A percentile compares a stretch with the other conserved stretches of the same genome.
Evolutionary conservation across 192 early-diverging fungal species (phyloP).

Genomic region (Linnemannia hyalina): DNA sequence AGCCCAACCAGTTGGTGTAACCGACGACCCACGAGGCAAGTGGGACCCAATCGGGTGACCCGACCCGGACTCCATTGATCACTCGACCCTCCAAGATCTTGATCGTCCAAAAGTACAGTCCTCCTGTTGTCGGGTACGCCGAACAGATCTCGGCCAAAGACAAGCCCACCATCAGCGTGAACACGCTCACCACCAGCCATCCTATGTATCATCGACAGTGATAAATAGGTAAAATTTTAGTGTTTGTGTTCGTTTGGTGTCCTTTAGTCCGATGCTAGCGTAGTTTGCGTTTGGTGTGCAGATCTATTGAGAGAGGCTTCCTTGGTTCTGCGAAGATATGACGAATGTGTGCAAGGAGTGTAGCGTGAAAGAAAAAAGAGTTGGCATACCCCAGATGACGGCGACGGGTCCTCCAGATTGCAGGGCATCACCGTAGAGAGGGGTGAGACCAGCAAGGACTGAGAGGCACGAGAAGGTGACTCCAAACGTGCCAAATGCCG

Average conservation of each 20-base stretch:
- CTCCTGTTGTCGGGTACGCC: constrained; percentile 65
- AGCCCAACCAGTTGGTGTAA: constrained; percentile 66
- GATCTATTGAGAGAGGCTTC: background rate
- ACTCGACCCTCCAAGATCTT: constrained; percentile 47
- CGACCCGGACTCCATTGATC: constrained; percentile 52
- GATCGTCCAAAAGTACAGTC: constrained; percentile 68
- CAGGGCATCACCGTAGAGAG: constrained; percentile 65
- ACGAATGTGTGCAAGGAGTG: background rate
- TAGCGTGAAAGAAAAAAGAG: background rate
- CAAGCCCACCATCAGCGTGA: constrained; percentile 60
- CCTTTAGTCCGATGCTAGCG: background rate
- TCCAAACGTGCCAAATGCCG: constrained; percentile 66
- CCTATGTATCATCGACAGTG: constrained; percentile 20
- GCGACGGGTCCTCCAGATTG: constrained; percentile 62
- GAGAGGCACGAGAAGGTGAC: constrained; percentile 69
- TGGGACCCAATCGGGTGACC: constrained; percentile 62
- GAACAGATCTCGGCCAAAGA: constrained; percentile 68
- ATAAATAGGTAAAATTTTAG: background rate
- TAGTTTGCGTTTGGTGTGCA: background rate
- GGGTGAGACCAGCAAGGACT: constrained; percentile 65
- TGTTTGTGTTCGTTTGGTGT: background rate
- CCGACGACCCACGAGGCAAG: constrained; percentile 67
- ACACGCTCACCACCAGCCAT: constrained; percentile 63
- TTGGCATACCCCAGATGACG: constrained; percentile 58
- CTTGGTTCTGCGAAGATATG: background rate